Evolutionary conservation across 148 eudicot species (phyloP).

Genomic region (Selenicereus undatus): DNA sequence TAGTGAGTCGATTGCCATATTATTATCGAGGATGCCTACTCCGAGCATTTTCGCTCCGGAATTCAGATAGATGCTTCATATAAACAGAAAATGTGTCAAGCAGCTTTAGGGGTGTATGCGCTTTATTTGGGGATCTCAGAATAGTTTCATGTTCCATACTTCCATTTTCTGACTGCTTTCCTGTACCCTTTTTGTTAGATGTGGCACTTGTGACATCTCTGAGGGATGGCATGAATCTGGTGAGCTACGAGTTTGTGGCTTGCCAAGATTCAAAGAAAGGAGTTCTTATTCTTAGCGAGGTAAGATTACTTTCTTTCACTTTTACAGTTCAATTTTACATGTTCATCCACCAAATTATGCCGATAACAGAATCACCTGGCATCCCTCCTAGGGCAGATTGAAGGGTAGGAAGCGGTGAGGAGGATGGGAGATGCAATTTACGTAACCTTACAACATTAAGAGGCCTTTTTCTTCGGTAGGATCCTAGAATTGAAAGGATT

Average conservation of each 20-base stretch:
- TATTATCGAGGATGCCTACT: neutral
- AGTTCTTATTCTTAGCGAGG: slow-evolving; percentile 83
- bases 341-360: neutral
- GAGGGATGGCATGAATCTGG: slow-evolving; percentile 86
- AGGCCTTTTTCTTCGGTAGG: no score
- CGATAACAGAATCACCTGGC: no score
- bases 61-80: neutral
- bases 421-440: no score
- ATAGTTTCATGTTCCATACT: neutral
- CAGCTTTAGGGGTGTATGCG: neutral
- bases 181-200: slow-evolving; percentile 33
- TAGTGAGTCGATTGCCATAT: neutral
- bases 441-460: no score
- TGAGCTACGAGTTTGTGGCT: slow-evolving; percentile 79
- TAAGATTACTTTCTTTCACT: slow-evolving; percentile 13
- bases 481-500: no score
- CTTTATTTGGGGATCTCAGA: neutral
- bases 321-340: neutral
- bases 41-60: neutral
- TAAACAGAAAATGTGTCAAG: no score
- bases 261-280: slow-evolving; percentile 76
- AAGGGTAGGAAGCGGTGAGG: no score
- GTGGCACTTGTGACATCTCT: slow-evolving; percentile 70
- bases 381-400: no score
- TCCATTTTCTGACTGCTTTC: neutral